Conservation (phyloP, 208 protist genomes). For the Angomonas deanei region DNA sequence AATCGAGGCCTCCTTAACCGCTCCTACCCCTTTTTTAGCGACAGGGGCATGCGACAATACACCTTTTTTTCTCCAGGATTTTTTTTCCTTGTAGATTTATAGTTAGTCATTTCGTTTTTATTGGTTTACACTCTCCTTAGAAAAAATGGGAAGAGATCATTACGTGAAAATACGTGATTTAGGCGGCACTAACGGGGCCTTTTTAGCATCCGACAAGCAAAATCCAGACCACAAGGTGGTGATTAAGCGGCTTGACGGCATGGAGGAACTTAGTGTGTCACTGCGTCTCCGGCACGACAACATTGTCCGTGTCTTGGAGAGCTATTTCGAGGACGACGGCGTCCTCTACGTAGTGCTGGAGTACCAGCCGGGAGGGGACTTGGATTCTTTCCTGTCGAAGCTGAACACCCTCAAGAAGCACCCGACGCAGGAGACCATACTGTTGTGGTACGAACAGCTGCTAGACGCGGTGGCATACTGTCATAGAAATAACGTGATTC, state of each 20-base stretch:
- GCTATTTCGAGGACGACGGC: constrained; percentile 49
- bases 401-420: constrained; percentile 32
- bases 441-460: constrained; percentile 78
- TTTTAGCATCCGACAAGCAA: constrained; percentile 59
- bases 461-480: constrained; percentile 73
- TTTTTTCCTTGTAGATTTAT: background rate
- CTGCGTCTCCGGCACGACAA: constrained; percentile 74
- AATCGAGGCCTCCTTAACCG: too few species aligned
- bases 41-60: too few species aligned
- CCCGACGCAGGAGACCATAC: constrained; percentile 36
- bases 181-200: constrained; percentile 74
- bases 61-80: background rate
- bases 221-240: constrained; percentile 51
- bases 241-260: constrained; percentile 71
- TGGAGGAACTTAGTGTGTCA: constrained; percentile 75
- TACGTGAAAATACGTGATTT: constrained; percentile 70
- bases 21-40: too few species aligned
- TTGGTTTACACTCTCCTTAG: constrained; percentile 1
- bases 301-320: constrained; percentile 73
- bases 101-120: constrained; percentile 6
- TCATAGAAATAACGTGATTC: constrained; percentile 75
- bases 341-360: constrained; percentile 76
- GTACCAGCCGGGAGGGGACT: constrained; percentile 79
- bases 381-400: constrained; percentile 53
- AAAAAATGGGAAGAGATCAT: constrained; percentile 88